These are phyloP conservation scores for Cicer arietinum DNA, from an alignment of 306 rosid genomes.

Conservation along the genomic window DNA sequence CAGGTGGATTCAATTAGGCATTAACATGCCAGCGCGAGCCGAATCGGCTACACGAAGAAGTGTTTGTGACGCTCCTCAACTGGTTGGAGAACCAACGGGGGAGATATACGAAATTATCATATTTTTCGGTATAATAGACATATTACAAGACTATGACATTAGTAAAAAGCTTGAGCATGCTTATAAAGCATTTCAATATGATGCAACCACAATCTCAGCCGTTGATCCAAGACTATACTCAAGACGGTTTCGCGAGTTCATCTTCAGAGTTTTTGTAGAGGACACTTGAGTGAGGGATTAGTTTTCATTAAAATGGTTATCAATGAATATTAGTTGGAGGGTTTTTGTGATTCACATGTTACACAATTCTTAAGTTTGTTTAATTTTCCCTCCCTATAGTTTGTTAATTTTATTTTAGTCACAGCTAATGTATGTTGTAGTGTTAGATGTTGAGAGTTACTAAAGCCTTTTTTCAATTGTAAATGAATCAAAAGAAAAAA, in stretches of 20 bases:
- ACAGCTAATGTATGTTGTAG: slow-evolving; percentile 54
- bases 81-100: slow-evolving; percentile 94
- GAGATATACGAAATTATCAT: slow-evolving; percentile 73
- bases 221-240: slow-evolving; percentile 97
- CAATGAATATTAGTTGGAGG: slow-evolving; percentile 49
- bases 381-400: slow-evolving; percentile 28
- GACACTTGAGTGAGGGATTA: slow-evolving; percentile 60
- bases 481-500: slow-evolving; percentile 46
- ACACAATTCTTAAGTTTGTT: slow-evolving; percentile 34
- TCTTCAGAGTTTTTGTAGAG: slow-evolving; percentile 89
- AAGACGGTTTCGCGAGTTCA: slow-evolving; percentile 90
- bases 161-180: slow-evolving; percentile 99
- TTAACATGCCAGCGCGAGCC: slow-evolving; percentile 83
- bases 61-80: slow-evolving; percentile 71
- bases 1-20: slow-evolving; percentile 84
- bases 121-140: slow-evolving; percentile 89
- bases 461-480: slow-evolving; percentile 49
- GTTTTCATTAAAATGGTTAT: slow-evolving; percentile 47
- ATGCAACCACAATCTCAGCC: slow-evolving; percentile 86
- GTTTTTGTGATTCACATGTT: slow-evolving; percentile 42
- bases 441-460: slow-evolving; percentile 50
- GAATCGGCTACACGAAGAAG: slow-evolving; percentile 69
- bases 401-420: slow-evolving; percentile 44
- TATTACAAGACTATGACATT: slow-evolving; percentile 93
- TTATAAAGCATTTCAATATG: slow-evolving; percentile 89